Evolutionary conservation across 345 rosid genomes (phyloP).

Genomic region (Camelina hispida): DNA sequence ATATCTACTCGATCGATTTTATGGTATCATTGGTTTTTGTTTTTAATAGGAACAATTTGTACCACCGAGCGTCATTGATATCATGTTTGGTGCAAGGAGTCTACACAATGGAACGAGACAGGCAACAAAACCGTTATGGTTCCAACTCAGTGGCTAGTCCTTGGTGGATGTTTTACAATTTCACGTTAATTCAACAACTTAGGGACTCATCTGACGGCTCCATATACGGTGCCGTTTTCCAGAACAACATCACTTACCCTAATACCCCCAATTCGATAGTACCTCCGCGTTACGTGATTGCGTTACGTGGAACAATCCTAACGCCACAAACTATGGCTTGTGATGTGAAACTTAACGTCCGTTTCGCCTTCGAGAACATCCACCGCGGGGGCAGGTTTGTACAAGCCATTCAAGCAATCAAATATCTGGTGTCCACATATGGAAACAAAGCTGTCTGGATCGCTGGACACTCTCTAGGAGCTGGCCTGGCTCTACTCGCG

Average conservation of each 20-base stretch:
- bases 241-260: not conserved
- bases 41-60: not conserved
- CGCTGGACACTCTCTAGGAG: constrained; percentile 67
- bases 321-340: too few species aligned
- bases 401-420: constrained; percentile 49
- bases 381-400: constrained; percentile 49
- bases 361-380: constrained; percentile 41
- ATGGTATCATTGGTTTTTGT: not conserved
- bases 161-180: constrained; percentile 61
- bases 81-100: constrained; percentile 55
- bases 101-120: constrained; percentile 47
- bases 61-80: constrained; percentile 51
- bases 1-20: not conserved
- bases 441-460: constrained; percentile 51
- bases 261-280: not conserved
- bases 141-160: constrained; percentile 19
- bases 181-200: constrained; percentile 41
- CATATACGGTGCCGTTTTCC: constrained; percentile 59
- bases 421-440: constrained; percentile 27
- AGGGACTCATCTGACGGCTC: constrained; percentile 53
- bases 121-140: constrained; percentile 46
- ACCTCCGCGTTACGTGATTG: constrained; percentile 55
- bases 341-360: constrained; percentile 43
- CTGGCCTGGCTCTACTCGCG: constrained; percentile 56
- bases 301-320: constrained; percentile 56